A percentile compares a stretch with the other conserved stretches of the same genome.
phyloP scores from a whole-genome alignment of 2,329 filamentous ascomycete genomes.

The Proliferodiscus dingleyae region DNA sequence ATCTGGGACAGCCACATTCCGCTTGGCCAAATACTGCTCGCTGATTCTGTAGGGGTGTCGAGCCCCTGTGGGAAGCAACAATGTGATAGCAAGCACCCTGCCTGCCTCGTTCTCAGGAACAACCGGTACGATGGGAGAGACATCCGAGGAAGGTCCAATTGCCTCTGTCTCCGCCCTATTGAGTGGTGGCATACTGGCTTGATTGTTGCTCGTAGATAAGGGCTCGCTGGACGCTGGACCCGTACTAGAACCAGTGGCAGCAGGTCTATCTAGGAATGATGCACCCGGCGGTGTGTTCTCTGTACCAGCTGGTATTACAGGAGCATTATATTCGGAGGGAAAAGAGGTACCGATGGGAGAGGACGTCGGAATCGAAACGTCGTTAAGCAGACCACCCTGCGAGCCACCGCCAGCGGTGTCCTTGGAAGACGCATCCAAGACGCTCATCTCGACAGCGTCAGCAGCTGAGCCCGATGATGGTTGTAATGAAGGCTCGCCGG shows the following conservation, averaged over 20 bases:
- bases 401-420: conserved; percentile 18
- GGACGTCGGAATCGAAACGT: conserved; percentile 22
- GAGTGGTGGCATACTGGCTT: conserved; percentile 1
- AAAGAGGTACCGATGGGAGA: conserved; percentile 18
- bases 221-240: conserved; percentile 5
- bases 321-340: conserved; percentile 9
- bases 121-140: conserved; percentile 3
- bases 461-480: too few relatives aligned
- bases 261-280: too few relatives aligned
- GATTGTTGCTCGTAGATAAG: conserved; percentile 9
- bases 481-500: background rate
- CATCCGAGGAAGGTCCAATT: conserved; percentile 22
- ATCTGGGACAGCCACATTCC: conserved; percentile 71
- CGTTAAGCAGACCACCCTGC: conserved; percentile 22
- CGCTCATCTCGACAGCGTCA: conserved; percentile 22
- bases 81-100: conserved; percentile 64
- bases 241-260: background rate
- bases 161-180: conserved; percentile 20
- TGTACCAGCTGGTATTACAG: background rate
- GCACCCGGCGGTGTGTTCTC: conserved; percentile 8
- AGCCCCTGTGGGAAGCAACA: conserved; percentile 76
- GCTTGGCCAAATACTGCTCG: conserved; percentile 76
- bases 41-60: conserved; percentile 89
- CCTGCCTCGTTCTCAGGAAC: conserved; percentile 32
- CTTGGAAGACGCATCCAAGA: conserved; percentile 21